Percentiles rank a stretch among this genome's conserved stretches.
These are phyloP conservation scores for Leccinum holopus DNA, from an alignment of 1,284 basidiomycete species.

Conservation along the genomic window DNA sequence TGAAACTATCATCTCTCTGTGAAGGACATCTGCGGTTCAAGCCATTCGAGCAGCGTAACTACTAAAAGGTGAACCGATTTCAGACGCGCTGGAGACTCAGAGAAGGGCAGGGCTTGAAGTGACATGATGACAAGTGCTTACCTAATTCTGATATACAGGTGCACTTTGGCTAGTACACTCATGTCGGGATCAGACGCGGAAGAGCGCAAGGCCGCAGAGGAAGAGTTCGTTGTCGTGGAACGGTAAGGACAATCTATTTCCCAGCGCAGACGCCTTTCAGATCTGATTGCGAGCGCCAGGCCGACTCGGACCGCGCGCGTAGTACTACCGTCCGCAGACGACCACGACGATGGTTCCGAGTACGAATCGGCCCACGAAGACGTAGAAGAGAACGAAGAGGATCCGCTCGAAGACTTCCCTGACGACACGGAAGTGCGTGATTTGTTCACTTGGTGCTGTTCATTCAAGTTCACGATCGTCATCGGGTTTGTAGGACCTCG, in stretches of 20 bases:
- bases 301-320: slow-evolving; percentile 41
- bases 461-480: slow-evolving; percentile 2
- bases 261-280: background rate
- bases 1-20: no score
- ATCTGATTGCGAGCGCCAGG: slow-evolving; percentile 15
- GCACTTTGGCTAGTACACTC: slow-evolving; percentile 9
- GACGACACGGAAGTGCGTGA: slow-evolving; percentile 66
- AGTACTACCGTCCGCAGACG: slow-evolving; percentile 39
- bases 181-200: slow-evolving; percentile 23
- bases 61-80: no score
- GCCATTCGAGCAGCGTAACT: no score
- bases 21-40: no score
- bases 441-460: slow-evolving; percentile 1
- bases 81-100: no score
- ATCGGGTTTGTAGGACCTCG: slow-evolving; percentile 68
- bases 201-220: slow-evolving; percentile 13
- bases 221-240: slow-evolving; percentile 26
- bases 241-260: slow-evolving; percentile 18
- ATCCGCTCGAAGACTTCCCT: slow-evolving; percentile 55
- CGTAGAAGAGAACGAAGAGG: slow-evolving; percentile 46
- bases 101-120: no score
- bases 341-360: slow-evolving; percentile 34
- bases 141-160: slow-evolving; percentile 8
- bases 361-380: slow-evolving; percentile 47
- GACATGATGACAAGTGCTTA: background rate